Conservation (phyloP, 129 eudicot genomes). For the Helichrysum umbraculigerum region DNA sequence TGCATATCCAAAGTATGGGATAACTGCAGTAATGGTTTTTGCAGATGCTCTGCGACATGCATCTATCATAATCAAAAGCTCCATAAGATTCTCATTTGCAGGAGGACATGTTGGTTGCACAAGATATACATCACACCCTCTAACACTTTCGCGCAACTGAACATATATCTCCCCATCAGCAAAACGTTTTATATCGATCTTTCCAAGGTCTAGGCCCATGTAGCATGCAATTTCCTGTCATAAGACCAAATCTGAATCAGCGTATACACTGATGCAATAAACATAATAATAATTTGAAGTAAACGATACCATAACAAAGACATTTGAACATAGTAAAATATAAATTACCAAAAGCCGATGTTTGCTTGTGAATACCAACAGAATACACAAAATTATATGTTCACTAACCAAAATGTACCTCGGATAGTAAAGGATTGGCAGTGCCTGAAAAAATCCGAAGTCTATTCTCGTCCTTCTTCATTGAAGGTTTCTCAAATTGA, state of each 20-base stretch:
- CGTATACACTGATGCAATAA: not conserved
- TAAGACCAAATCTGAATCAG: not conserved
- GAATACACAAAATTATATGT: not conserved
- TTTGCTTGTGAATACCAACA: not conserved
- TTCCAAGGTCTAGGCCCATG: conserved; percentile 96
- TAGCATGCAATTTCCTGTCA: conserved; percentile 91
- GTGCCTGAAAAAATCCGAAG: conserved; percentile 92
- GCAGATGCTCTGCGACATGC: conserved; percentile 99
- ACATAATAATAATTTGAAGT: no score
- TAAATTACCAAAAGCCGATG: not conserved
- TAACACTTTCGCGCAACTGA: conserved; percentile 93
- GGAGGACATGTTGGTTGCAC: conserved; percentile 98
- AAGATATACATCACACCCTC: conserved; percentile 97
- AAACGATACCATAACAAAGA: no score
- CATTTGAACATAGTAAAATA: no score
- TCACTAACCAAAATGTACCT: conserved; percentile 41
- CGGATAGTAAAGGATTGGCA: conserved; percentile 79
- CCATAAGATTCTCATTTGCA: conserved; percentile 98
- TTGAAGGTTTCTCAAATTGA: conserved; percentile 25
- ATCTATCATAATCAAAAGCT: conserved; percentile 94
- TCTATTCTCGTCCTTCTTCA: conserved; percentile 54
- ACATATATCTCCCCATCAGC: conserved; percentile 54
- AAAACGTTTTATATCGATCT: conserved; percentile 73
- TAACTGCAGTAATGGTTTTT: conserved; percentile 89
- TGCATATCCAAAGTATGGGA: conserved; percentile 96